phyloP scores from a whole-genome alignment of 768 basidiomycete species.

The Lactifluus hygrophoroides region DNA sequence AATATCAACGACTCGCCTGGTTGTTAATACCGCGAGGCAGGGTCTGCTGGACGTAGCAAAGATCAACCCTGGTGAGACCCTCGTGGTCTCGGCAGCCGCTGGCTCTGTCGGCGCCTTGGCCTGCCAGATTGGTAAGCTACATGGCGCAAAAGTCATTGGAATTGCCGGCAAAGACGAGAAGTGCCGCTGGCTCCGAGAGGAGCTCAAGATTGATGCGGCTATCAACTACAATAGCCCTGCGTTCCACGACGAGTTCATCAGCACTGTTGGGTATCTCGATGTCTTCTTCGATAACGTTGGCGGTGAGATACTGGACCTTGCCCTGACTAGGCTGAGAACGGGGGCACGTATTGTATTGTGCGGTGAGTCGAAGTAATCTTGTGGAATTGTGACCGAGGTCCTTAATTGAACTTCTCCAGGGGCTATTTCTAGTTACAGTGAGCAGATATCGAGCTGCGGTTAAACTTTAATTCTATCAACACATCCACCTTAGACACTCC shows the following conservation, averaged over 20 bases:
- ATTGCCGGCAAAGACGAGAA: constrained; percentile 84
- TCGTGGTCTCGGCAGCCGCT: constrained; percentile 86
- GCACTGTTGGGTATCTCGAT: constrained; percentile 64
- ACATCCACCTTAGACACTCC: constrained; percentile 37
- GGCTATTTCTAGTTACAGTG: constrained; percentile 81
- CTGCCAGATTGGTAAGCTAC: constrained; percentile 78
- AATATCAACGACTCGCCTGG: not conserved
- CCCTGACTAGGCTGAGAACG: constrained; percentile 63
- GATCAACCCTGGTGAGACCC: constrained; percentile 74
- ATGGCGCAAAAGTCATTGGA: constrained; percentile 76
- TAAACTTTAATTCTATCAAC: not conserved
- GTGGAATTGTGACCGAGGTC: not conserved
- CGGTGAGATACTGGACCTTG: constrained; percentile 76
- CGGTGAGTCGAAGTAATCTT: constrained; percentile 59
- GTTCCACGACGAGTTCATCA: constrained; percentile 66
- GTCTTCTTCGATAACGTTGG: constrained; percentile 81
- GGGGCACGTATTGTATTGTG: constrained; percentile 74
- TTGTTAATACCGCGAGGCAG: constrained; percentile 31
- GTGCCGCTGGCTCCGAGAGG: constrained; percentile 75
- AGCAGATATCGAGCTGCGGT: constrained; percentile 21
- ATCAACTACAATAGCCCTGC: constrained; percentile 80
- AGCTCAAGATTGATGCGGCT: constrained; percentile 74
- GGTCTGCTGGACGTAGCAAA: constrained; percentile 76
- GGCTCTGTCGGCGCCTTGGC: constrained; percentile 80
- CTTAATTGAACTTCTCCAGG: constrained; percentile 34